phyloP scores from a whole-genome alignment of 2,329 filamentous ascomycete genomes.

The Colletotrichum liriopes region DNA sequence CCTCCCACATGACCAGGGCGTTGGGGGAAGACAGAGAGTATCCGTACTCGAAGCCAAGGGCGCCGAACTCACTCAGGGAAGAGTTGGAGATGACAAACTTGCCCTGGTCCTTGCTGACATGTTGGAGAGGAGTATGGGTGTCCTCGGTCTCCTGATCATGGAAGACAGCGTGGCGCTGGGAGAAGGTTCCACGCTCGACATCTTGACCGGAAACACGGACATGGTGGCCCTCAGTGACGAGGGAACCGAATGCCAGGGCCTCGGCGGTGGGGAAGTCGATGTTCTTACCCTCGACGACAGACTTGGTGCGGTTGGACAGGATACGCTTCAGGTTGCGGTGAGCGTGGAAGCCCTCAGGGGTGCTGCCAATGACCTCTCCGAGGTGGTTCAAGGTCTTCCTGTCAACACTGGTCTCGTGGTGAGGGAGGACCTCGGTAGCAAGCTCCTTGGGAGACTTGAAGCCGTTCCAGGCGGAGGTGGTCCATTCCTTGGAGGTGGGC shows the following conservation, averaged over 20 bases:
- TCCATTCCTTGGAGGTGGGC: conserved; percentile 97
- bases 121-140: conserved; percentile 92
- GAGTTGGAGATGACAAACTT: conserved; percentile 98
- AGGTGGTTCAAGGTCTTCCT: conserved; percentile 83
- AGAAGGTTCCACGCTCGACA: conserved; percentile 99
- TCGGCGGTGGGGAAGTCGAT: conserved; percentile 99
- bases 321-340: conserved; percentile 99
- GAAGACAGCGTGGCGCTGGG: conserved; percentile 95
- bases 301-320: conserved; percentile 89
- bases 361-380: conserved; percentile 82
- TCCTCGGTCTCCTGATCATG: conserved; percentile 97
- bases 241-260: conserved; percentile 92
- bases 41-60: conserved; percentile 97
- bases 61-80: conserved; percentile 79
- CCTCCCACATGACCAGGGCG: conserved; percentile 99
- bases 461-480: conserved; percentile 98
- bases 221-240: conserved; percentile 94
- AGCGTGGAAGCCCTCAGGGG: conserved; percentile 88
- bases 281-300: conserved; percentile 89
- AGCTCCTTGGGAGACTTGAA: conserved; percentile 99
- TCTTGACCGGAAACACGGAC: conserved; percentile 98
- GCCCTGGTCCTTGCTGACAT: conserved; percentile 91
- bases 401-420: conserved; percentile 88
- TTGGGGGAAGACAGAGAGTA: conserved; percentile 98
- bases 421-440: conserved; percentile 92